Evolutionary conservation across 2,329 filamentous ascomycete species (phyloP).

Genomic region (Scopulariopsis brevicaulis): DNA sequence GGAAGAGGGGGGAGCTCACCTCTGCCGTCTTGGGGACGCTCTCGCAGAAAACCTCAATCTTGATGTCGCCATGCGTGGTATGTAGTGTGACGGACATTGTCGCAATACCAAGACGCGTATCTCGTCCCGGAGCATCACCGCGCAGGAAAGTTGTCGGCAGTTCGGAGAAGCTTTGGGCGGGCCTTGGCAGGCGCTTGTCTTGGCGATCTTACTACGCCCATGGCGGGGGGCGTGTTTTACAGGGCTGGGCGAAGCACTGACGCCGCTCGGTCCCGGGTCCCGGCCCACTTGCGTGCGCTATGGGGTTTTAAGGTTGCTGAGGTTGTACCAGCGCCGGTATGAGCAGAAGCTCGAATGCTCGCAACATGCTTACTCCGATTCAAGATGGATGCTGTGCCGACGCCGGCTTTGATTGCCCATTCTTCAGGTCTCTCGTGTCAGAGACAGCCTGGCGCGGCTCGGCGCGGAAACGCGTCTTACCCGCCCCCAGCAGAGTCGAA

Average conservation of each 20-base stretch:
- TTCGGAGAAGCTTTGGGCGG: neutral
- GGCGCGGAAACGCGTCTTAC: neutral
- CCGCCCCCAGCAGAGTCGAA: neutral
- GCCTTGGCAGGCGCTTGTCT: neutral
- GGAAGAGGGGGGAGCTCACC: constrained; percentile 29
- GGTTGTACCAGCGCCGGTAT: too few relatives aligned
- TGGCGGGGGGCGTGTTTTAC: neutral
- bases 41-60: constrained; percentile 94
- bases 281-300: too few relatives aligned
- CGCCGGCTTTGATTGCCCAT: too few relatives aligned
- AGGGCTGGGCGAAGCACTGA: neutral
- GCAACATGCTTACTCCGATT: too few relatives aligned
- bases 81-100: constrained; percentile 64
- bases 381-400: too few relatives aligned
- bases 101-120: neutral
- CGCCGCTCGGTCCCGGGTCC: neutral
- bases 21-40: constrained; percentile 87
- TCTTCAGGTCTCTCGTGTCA: neutral
- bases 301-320: too few relatives aligned
- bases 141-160: neutral
- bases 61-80: constrained; percentile 81
- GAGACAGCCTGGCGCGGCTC: too few relatives aligned
- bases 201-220: neutral
- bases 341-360: too few relatives aligned
- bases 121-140: neutral